Conservation (phyloP, 2,329 filamentous ascomycete genomes). For the Myriosclerotinia duriaeana region DNA sequence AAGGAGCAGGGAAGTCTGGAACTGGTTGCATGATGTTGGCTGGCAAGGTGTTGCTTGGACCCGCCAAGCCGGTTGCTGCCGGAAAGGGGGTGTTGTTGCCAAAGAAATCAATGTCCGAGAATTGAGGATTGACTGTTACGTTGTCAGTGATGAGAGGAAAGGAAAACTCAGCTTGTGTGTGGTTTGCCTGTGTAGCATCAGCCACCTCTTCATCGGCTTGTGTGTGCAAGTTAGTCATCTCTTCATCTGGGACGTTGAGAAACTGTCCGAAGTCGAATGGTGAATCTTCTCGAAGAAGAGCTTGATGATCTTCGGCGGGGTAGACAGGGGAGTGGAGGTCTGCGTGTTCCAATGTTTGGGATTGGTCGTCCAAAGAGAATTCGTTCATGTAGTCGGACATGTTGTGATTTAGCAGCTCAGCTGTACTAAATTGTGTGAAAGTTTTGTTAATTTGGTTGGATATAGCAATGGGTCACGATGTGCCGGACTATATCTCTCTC, state of each 20-base stretch:
- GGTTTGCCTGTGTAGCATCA: background rate
- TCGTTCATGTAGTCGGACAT: background rate
- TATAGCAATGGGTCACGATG: background rate
- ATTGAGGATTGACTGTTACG: background rate
- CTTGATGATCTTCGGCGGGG: background rate
- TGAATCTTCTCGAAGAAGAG: background rate
- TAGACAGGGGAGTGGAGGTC: conserved; percentile 3
- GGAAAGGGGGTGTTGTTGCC: background rate
- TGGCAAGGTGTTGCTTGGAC: background rate
- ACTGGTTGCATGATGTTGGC: background rate
- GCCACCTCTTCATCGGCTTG: background rate
- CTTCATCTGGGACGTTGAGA: background rate
- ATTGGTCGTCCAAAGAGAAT: background rate
- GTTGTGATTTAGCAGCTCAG: conserved; percentile 25
- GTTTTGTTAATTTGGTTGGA: background rate
- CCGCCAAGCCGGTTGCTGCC: background rate
- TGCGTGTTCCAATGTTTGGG: background rate
- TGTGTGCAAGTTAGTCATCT: background rate
- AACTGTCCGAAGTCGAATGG: background rate
- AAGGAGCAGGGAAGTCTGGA: background rate
- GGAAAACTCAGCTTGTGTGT: conserved; percentile 16
- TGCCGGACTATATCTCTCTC: background rate
- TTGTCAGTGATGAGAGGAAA: conserved; percentile 8
- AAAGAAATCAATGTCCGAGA: background rate
- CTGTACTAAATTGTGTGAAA: conserved; percentile 23